Base-by-base conservation (phyloP, 192 early-diverging fungal species). In the Backusella tuberculispora region DNA sequence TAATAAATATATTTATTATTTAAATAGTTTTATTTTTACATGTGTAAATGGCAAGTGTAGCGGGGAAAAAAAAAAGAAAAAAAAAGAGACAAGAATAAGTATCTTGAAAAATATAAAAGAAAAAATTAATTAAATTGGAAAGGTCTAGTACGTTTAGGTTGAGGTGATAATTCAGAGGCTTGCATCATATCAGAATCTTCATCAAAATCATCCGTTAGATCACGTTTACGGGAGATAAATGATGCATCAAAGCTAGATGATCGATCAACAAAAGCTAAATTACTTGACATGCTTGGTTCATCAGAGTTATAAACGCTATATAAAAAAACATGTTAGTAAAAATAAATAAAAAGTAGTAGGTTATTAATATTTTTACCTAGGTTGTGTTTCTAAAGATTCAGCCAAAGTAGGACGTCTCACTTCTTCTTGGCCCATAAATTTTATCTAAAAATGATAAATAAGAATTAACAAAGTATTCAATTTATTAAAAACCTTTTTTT, bases 201-300 rank as follows among this genome's bases (percentile, higher is more conserved):
- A 26, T 60, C 53, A 13, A 60, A 60, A 26, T 60, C 53, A 26
- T 12, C 21, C 24, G 53, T 3, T 60, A 24, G 21, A 26, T 60
- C 53, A 9, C 53, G 53, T 60, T 60, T 60, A 60, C 53, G 53
- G 24, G 53, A 60, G 53, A 12, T 26, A 29, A 26, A 60, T 9
- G 53, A 12, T 3, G 53, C 12, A 24, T 60, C 53, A 60, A 60
- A 24, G 12, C 3, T 9, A 6, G 47, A 50, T 4, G 53, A 26
- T 14, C 41, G 67, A 64, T 73, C 69, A n/a, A 65, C 37, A 56
- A 73, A 73, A 10, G 72, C 50, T 12, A 73, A 44, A 42, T 73
- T 41, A 44, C 72, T 64, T n/a, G 41, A 44, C 72, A 73, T 73
- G n/a, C 56, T 64, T 19, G 63, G 43, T 9, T 19, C 38, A 64